Evolutionary conservation across 208 protist genomes (phyloP), one percentile per base, ranked within the genome.

Genomic region (Crithidia fasciculata): DNA sequence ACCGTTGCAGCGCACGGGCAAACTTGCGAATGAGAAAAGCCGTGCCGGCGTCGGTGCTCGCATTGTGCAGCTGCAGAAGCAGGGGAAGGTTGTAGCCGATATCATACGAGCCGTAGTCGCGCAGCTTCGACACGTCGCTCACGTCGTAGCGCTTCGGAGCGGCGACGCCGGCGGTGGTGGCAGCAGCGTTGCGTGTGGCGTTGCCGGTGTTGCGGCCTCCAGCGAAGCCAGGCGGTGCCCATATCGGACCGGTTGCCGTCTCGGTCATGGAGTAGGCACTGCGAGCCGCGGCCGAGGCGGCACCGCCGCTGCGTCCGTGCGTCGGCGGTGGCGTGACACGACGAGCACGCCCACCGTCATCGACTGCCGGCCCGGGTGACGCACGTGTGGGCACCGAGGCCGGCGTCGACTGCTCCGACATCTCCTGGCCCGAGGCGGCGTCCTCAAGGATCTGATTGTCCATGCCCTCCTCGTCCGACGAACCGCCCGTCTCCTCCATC

Each of bases 101-200:
- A 47, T 88, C 83, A 53, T 85, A 88, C 8, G 76, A 75, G 57
- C 66, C 80, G 52, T 85, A 85, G 74, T 88, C 83, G 44, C 83
- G 83, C 58, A 88, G 71, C 80, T 84, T 88, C 18, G 83, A 85
- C 57, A 83, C 65, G 60, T 88, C 83, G 63, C 80, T 88, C 43
- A 88, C 49, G 69, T 88, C 83, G 72, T 83, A 88, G 13, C 50
- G 59, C 64, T 69, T 69, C 28, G 28, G 28, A 28, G 28, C 28
- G 1, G 28, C 28, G 28, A 28, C 28, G 52, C 64, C 59, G 37
- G 61, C n/a, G 16, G 52, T 8, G n/a, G 58, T 55, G 63, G 28
- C 49, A 4, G 52, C 0, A 2, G 39, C 55, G 41, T 28, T 69
- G 56, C 67, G 54, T n/a, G 4, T 2, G 2, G 5, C 50, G 16